Evolutionary conservation across 169 alveolate species (phyloP).

Genomic region (Cyclospora cayetanensis): DNA sequence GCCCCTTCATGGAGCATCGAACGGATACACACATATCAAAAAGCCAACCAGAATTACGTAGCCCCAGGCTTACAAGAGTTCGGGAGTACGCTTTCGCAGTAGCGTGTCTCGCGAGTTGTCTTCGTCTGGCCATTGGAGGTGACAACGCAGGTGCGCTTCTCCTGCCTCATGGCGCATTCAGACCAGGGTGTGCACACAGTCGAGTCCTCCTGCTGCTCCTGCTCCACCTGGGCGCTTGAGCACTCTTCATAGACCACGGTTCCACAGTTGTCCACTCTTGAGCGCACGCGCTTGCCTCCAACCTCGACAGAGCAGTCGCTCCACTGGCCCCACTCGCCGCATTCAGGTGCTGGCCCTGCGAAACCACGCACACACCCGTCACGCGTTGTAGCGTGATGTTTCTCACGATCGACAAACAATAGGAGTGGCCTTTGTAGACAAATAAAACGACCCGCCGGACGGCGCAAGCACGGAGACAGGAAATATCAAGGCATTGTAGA

Average conservation of each 20-base stretch:
- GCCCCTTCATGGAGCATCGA: too few species aligned
- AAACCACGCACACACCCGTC: too few species aligned
- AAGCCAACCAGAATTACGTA: too few species aligned
- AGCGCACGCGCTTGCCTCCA: neutral
- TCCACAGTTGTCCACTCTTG: neutral
- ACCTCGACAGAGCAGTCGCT: neutral
- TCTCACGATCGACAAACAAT: too few species aligned
- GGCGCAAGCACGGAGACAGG: too few species aligned
- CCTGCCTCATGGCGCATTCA: neutral
- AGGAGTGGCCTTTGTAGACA: too few species aligned
- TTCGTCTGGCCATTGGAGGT: neutral
- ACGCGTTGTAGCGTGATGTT: too few species aligned
- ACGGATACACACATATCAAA: too few species aligned
- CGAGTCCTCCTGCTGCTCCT: neutral
- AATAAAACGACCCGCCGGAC: too few species aligned
- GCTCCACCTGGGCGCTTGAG: neutral
- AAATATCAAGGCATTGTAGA: too few species aligned
- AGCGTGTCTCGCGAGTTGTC: neutral
- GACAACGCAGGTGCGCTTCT: neutral
- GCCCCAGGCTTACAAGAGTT: neutral
- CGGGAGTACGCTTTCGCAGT: neutral
- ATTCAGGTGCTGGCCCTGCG: neutral
- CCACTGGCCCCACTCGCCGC: conserved; percentile 5
- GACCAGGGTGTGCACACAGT: neutral
- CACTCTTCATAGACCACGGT: neutral